Percentiles rank a stretch among this genome's conserved stretches.
These are phyloP conservation scores for Medicago ruthenica DNA, from an alignment of 306 rosid species.

Conservation along the genomic window DNA sequence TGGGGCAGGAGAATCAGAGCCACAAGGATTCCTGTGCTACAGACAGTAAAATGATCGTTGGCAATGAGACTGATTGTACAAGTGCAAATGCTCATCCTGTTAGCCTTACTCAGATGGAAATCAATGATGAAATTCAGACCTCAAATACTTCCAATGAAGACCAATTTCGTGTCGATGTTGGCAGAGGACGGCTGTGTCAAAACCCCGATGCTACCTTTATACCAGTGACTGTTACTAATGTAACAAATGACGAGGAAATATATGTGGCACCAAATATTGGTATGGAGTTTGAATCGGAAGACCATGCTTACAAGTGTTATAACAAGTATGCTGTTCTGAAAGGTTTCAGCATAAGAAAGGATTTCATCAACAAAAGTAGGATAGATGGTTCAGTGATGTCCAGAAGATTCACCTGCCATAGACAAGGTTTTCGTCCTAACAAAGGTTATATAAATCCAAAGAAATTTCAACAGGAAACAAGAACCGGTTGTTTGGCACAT, in stretches of 20 bases:
- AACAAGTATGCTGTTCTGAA: constrained; percentile 59
- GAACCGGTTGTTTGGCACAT: constrained; percentile 76
- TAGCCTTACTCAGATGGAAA: constrained; percentile 43
- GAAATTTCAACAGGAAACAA: constrained; percentile 58
- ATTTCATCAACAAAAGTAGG: constrained; percentile 69
- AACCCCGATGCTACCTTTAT: constrained; percentile 29
- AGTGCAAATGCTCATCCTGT: constrained; percentile 40
- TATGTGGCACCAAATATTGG: constrained; percentile 53
- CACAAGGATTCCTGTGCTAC: constrained; percentile 35
- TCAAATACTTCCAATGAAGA: constrained; percentile 37
- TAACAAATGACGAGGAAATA: constrained; percentile 41
- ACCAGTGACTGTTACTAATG: constrained; percentile 32
- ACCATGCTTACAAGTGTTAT: constrained; percentile 64
- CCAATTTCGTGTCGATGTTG: constrained; percentile 8
- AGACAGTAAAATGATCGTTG: constrained; percentile 38
- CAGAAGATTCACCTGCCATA: constrained; percentile 68
- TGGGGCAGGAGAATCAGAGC: constrained; percentile 40
- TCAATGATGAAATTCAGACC: constrained; percentile 45
- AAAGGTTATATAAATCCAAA: constrained; percentile 35
- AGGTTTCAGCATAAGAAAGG: constrained; percentile 73
- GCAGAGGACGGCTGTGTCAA: constrained; percentile 38
- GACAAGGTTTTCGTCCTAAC: constrained; percentile 63
- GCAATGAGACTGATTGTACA: constrained; percentile 42
- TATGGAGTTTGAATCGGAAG: constrained; percentile 69
- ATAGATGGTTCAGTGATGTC: constrained; percentile 61